Base-by-base conservation (phyloP, 352 stramenopile species). In the Phytopythium litorale region DNA sequence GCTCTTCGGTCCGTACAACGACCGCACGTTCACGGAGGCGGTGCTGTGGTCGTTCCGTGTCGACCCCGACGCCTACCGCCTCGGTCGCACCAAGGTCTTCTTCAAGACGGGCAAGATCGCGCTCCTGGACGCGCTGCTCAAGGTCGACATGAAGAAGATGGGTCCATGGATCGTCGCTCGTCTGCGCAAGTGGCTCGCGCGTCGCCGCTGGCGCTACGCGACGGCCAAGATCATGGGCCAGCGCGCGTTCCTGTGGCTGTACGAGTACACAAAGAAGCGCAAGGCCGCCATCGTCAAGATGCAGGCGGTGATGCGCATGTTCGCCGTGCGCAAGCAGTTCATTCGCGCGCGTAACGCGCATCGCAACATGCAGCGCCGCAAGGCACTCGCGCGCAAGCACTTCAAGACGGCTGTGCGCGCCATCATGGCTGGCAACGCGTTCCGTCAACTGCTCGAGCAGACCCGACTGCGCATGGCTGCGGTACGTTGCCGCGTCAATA, bases 31-130 rank as follows among this genome's bases (percentile, higher is more conserved):
- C 63, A 94, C 91, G 53, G 79, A 91, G 56, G 90, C 89, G 12
- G 85, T 97, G 28, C 68, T 97, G 28, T 97, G 87, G 87, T 92
- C 89, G 23, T 97, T 97, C 78, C 86, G 86, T 50, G 86, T 97
- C 16, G 82, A 92, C 46, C 68, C 78, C 4, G 84, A 95, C 45
- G 84, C 84, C 19, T 97, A 97, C 70, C 84, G 84, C 52, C 78
- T 97, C 9, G 90, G 90, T 67, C 80, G 83, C 35, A 97, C 90
- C 13, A 92, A 92, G 67, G 87, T 97, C 25, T 97, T 97, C 71
- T 97, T 97, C 72, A 95, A 93, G 76, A 94, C 89, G 18, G 90
- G 90, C 63, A 94, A 96, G 69, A 97, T 97, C 62, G 86, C 89
- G 46, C 73, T 92, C 7, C 67, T 97, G 6, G 85, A 97, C 57